phyloP scores from a whole-genome alignment of 2,329 filamentous ascomycete genomes.

The Eurotiales sp. region DNA sequence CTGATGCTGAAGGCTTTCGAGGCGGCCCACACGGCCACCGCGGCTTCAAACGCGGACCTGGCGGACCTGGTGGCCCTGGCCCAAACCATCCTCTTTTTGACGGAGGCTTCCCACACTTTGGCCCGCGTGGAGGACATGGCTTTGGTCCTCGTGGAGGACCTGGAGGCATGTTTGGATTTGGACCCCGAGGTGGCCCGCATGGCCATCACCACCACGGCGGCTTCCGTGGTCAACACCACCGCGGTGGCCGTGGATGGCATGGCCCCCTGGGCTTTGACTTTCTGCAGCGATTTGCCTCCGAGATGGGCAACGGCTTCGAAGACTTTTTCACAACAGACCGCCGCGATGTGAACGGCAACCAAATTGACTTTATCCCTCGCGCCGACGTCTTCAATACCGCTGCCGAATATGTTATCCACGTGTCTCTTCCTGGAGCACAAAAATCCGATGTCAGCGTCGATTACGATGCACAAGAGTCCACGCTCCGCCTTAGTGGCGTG shows the following conservation, averaged over 20 bases:
- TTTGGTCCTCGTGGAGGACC: constrained; percentile 1
- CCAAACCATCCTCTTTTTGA: constrained; percentile 3
- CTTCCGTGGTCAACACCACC: constrained; percentile 18
- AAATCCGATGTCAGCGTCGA: constrained; percentile 74
- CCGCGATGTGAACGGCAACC: constrained; percentile 15
- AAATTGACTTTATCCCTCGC: constrained; percentile 35
- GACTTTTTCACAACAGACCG: not conserved
- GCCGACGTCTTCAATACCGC: constrained; percentile 69
- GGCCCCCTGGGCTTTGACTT: constrained; percentile 17
- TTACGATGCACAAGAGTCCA: constrained; percentile 66
- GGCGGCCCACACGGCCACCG: not conserved
- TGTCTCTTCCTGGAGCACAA: constrained; percentile 71
- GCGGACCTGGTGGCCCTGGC: too few relatives aligned
- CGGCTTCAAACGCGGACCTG: not conserved
- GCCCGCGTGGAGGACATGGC: constrained; percentile 4
- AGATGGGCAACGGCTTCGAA: constrained; percentile 24
- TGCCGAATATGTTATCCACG: constrained; percentile 63
- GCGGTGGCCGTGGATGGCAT: constrained; percentile 18
- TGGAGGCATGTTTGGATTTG: constrained; percentile 6
- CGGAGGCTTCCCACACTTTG: not conserved
- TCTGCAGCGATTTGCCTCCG: constrained; percentile 25
- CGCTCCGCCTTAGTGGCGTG: constrained; percentile 67
- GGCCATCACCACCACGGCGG: constrained; percentile 5
- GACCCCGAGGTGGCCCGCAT: not conserved
- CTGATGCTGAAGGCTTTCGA: too few relatives aligned